phyloP scores from a whole-genome alignment of 495 filamentous ascomycete species.

The Pseudevernia furfuracea region DNA sequence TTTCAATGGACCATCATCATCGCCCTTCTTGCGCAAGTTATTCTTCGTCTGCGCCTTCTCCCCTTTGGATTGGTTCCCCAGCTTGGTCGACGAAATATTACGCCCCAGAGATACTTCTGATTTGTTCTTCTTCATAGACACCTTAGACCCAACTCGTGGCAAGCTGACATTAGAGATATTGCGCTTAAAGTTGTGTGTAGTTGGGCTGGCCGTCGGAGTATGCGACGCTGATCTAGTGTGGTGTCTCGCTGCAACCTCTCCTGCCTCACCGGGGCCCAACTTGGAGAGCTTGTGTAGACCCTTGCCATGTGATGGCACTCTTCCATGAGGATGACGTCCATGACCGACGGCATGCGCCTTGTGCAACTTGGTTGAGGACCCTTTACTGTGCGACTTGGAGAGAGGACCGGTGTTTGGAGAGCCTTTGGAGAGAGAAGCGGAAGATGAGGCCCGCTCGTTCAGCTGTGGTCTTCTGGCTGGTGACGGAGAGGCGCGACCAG shows the following conservation, averaged over 20 bases:
- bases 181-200: constrained; percentile 18
- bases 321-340: constrained; percentile 20
- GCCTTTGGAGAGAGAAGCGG: constrained; percentile 23
- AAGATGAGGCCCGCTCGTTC: constrained; percentile 21
- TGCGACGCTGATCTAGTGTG: constrained; percentile 23
- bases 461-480: constrained; percentile 22
- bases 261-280: constrained; percentile 15
- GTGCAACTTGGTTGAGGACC: constrained; percentile 23
- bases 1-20: constrained; percentile 18
- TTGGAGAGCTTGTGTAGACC: constrained; percentile 36
- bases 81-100: constrained; percentile 15
- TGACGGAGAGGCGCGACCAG: constrained; percentile 21
- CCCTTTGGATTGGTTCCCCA: constrained; percentile 22
- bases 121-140: constrained; percentile 22
- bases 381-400: constrained; percentile 20
- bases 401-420: constrained; percentile 17
- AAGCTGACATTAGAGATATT: constrained; percentile 22
- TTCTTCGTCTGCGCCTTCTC: constrained; percentile 21
- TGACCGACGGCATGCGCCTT: constrained; percentile 28
- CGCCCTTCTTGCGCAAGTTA: constrained; percentile 17
- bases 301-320: constrained; percentile 36
- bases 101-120: constrained; percentile 19
- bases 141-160: constrained; percentile 21
- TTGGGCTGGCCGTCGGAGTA: constrained; percentile 25
- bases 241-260: constrained; percentile 13